Conservation (phyloP, 2,329 filamentous ascomycete species). For the Ophiocordyceps camponoti-leonardi region DNA sequence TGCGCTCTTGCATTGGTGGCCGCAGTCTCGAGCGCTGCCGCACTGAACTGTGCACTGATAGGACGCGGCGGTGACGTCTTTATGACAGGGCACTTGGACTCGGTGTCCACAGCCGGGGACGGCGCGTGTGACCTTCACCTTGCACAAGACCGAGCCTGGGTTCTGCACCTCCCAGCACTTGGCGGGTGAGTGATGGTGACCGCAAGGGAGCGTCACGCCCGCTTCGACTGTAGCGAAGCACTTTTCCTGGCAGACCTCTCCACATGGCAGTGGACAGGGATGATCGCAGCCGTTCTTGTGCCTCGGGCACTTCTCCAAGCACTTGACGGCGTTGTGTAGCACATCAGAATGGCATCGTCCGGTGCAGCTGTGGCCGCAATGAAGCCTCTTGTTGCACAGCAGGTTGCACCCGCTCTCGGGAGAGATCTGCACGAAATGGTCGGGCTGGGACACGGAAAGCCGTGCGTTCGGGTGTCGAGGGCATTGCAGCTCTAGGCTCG, state of each 20-base stretch:
- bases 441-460: constrained; percentile 32
- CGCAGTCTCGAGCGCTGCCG: constrained; percentile 28
- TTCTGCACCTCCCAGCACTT: constrained; percentile 26
- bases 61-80: constrained; percentile 19
- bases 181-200: constrained; percentile 16
- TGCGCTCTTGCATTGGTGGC: constrained; percentile 33
- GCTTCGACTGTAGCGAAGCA: constrained; percentile 17
- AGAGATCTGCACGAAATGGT: constrained; percentile 36
- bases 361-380: constrained; percentile 29
- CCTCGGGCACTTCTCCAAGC: constrained; percentile 25
- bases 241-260: constrained; percentile 20
- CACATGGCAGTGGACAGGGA: constrained; percentile 23
- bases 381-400: constrained; percentile 28
- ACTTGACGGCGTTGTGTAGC: constrained; percentile 27
- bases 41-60: constrained; percentile 35
- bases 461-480: constrained; percentile 37
- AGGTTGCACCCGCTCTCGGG: constrained; percentile 46
- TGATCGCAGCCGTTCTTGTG: constrained; percentile 25
- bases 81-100: constrained; percentile 29
- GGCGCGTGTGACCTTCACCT: constrained; percentile 21
- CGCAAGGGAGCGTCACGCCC: constrained; percentile 21
- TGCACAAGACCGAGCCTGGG: constrained; percentile 28
- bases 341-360: constrained; percentile 28
- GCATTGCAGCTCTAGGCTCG: constrained; percentile 35
- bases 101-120: constrained; percentile 39